Evolutionary conservation across 129 eudicot species (phyloP).

Genomic region (Flaveria trinervia): DNA sequence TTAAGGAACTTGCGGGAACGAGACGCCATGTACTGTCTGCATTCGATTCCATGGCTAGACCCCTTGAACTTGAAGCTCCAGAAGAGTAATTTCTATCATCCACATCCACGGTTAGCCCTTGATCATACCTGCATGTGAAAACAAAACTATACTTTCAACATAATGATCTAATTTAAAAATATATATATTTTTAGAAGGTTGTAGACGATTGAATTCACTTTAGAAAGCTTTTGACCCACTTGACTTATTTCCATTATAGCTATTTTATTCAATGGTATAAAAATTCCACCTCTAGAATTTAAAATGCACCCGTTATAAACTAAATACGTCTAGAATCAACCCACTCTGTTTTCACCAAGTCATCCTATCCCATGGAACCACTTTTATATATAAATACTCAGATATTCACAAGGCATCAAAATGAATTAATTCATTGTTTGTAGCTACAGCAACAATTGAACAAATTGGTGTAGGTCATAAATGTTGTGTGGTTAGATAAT

Average conservation of each 20-base stretch:
- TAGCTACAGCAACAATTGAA: background rate
- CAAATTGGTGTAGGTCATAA: background rate
- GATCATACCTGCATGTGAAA: constrained; percentile 49
- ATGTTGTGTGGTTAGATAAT: background rate
- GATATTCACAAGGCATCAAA: background rate
- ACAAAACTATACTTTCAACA: background rate
- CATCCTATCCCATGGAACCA: background rate
- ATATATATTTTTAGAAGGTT: background rate
- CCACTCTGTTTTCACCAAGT: too few relatives aligned
- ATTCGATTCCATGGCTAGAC: constrained; percentile 44
- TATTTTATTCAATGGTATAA: background rate
- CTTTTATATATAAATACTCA: background rate
- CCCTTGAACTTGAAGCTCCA: constrained; percentile 53
- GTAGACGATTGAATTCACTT: background rate
- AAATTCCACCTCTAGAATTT: background rate
- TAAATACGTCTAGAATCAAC: too few relatives aligned
- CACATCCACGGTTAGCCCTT: constrained; percentile 44
- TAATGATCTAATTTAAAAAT: background rate
- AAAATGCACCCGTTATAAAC: background rate
- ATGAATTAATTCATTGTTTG: background rate
- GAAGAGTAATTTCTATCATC: constrained; percentile 61
- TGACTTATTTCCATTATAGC: background rate
- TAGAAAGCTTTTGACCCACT: background rate
- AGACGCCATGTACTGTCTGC: constrained; percentile 59
- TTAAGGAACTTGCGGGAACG: constrained; percentile 24